These are phyloP conservation scores for Camelina sativa DNA, from an alignment of 345 rosid genomes.

Conservation along the genomic window DNA sequence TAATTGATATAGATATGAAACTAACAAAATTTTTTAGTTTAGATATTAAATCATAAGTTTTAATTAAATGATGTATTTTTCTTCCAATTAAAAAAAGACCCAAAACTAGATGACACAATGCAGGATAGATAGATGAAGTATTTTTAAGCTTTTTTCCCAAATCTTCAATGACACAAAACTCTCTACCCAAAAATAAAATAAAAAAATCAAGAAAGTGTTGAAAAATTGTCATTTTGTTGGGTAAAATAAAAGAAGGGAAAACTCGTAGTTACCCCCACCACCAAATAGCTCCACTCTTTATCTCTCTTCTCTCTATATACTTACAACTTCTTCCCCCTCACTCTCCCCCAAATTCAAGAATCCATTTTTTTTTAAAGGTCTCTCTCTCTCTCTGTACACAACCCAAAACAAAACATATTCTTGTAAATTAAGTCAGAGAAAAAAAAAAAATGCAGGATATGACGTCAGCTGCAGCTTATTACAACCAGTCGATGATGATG, in stretches of 20 bases:
- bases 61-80: too few relatives aligned
- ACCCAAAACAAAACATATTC: too few relatives aligned
- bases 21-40: too few relatives aligned
- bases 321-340: conserved; percentile 12
- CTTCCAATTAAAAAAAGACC: too few relatives aligned
- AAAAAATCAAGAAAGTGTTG: not conserved
- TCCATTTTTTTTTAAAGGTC: conserved; percentile 35
- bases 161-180: not conserved
- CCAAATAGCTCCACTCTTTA: conserved; percentile 41
- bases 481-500: conserved; percentile 46
- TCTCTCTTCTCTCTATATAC: conserved; percentile 28
- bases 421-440: too few relatives aligned
- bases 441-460: conserved; percentile 58
- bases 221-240: conserved; percentile 18
- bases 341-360: conserved; percentile 23
- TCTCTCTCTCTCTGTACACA: not conserved
- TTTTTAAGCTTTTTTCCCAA: too few relatives aligned
- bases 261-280: not conserved
- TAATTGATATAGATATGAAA: too few relatives aligned
- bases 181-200: not conserved
- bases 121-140: too few relatives aligned
- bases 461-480: conserved; percentile 43
- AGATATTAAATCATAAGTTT: too few relatives aligned
- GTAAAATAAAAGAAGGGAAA: not conserved
- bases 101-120: too few relatives aligned